These are phyloP conservation scores for Leccinum pseudoinsigne DNA, from an alignment of 1,284 basidiomycete species.

Conservation along the genomic window DNA sequence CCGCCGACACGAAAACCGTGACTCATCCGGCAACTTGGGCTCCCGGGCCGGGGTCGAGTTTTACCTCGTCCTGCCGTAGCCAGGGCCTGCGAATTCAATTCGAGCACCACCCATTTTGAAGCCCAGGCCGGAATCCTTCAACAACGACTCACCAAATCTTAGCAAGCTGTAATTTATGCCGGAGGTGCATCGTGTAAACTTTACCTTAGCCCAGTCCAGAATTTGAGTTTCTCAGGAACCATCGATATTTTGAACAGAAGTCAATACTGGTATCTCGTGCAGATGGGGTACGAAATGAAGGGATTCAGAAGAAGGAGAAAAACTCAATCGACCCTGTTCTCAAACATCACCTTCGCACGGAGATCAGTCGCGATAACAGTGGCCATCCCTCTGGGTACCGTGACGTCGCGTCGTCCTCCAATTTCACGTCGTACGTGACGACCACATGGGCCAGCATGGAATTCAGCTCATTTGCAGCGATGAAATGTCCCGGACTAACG, in stretches of 20 bases:
- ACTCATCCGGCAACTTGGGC: too few relatives aligned
- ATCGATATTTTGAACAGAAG: neutral
- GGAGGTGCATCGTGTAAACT: neutral
- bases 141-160: neutral
- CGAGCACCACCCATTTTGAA: neutral
- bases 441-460: conserved; percentile 32
- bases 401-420: conserved; percentile 26
- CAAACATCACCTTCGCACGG: conserved; percentile 17
- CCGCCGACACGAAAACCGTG: conserved; percentile 63
- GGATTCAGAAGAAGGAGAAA: neutral
- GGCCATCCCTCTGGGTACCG: conserved; percentile 11
- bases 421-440: conserved; percentile 32
- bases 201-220: neutral
- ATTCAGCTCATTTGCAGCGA: conserved; percentile 27
- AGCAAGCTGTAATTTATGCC: too few relatives aligned
- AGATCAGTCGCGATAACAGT: neutral
- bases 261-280: neutral
- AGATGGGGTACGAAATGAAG: neutral
- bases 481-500: conserved; percentile 17
- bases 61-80: too few relatives aligned
- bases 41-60: too few relatives aligned
- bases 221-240: neutral
- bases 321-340: conserved; percentile 9
- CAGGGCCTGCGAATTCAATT: neutral
- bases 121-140: neutral